Base-by-base conservation (phyloP, 768 basidiomycete genomes). In the Pleurotus pulmonarius region DNA sequence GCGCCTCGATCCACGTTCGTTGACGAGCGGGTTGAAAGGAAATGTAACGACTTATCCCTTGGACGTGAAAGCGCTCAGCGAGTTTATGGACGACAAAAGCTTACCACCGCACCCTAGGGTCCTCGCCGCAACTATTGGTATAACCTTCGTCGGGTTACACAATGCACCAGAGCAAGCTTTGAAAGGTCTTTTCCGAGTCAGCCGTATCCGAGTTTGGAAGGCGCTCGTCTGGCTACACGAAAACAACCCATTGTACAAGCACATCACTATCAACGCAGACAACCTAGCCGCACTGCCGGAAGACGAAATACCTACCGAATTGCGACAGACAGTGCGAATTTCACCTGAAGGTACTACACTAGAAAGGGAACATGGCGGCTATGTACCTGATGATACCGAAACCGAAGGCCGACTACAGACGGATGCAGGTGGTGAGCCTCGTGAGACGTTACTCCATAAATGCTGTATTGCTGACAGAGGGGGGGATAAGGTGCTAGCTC, bases 31-130 rank as follows among this genome's bases (percentile, higher is more conserved):
- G 0, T 58, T 75, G 46, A 38, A 53, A 20, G 75, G 74, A 0
- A 76, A 73, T 53, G 71, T 76, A 0, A 71, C 68, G 0, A 69
- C 69, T 9, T 71, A 68, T 45, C 22, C 55, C 1, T 54, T 70
- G 11, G 63, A 69, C 38, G 56, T 51, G 0, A 16, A 54, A 1
- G 63, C 59, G 0, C 60, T 74, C n/a, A n/a, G n/a, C n/a, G n/a
- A n/a, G n/a, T n/a, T 74, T 61, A 13, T 70, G 1, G 38, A 62
- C 9, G 70, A 69, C 0, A 48, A 63, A 5, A 9, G 63, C 1
- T 54, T 74, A 57, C 72, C 73, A 1, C 61, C 59, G 2, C 62
- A 63, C 1, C 46, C 60, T 2, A 4, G 7, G 0, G 47, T 69
- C 0, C 58, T 76, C 2, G 60, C 70, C 0, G 57, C 68, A 3